phyloP scores from a whole-genome alignment of 2,329 filamentous ascomycete species.

The Colletotrichum plurivorum region DNA sequence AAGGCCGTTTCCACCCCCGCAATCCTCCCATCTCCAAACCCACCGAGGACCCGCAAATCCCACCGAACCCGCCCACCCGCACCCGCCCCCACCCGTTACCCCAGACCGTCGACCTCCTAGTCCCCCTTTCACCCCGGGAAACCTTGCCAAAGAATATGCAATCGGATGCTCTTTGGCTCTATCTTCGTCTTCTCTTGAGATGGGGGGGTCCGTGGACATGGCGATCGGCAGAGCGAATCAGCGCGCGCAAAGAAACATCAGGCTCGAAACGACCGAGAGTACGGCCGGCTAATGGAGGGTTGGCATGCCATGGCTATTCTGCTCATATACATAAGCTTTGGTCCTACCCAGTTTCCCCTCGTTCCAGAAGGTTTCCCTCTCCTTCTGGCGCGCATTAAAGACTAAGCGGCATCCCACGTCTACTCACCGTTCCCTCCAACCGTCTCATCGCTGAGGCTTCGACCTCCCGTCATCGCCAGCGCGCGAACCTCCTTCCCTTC shows the following conservation, averaged over 20 bases:
- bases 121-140: background rate
- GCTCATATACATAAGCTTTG: slow-evolving; percentile 24
- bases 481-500: background rate
- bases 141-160: background rate
- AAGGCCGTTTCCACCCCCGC: slow-evolving; percentile 28
- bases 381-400: slow-evolving; percentile 1
- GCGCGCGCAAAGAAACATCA: slow-evolving; percentile 11
- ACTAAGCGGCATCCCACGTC: background rate
- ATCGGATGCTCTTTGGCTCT: background rate
- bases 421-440: background rate
- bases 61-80: no score
- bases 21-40: slow-evolving; percentile 27
- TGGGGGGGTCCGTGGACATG: slow-evolving; percentile 1
- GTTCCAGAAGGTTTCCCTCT: slow-evolving; percentile 9
- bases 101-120: background rate
- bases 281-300: slow-evolving; percentile 11
- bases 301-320: background rate
- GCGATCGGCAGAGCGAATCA: slow-evolving; percentile 13
- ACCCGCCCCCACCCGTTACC: slow-evolving; percentile 6
- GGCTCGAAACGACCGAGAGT: slow-evolving; percentile 36
- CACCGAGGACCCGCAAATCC: background rate
- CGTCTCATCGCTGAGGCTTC: slow-evolving; percentile 4
- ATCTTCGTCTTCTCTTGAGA: background rate
- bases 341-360: slow-evolving; percentile 19
- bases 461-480: background rate